Evolutionary conservation across 2,329 filamentous ascomycete species (phyloP).

Genomic region (Penicillium decumbens): DNA sequence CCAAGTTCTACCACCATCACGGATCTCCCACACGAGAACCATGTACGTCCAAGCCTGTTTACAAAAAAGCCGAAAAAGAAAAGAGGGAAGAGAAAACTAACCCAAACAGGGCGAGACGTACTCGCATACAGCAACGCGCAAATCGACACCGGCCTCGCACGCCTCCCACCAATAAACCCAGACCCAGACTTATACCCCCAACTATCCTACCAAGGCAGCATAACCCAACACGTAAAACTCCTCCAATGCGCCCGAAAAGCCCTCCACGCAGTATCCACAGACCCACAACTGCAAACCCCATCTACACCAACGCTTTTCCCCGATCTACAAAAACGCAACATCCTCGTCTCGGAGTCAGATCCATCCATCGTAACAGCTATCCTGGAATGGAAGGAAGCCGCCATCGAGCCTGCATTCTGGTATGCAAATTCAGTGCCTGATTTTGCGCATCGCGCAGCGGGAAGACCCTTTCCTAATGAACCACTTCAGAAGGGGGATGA

Average conservation of each 20-base stretch:
- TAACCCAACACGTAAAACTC: conserved; percentile 32
- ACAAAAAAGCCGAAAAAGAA: conserved; percentile 3
- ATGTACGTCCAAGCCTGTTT: conserved; percentile 30
- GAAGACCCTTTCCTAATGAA: no score
- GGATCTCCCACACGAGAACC: conserved; percentile 36
- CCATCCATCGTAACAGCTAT: conserved; percentile 28
- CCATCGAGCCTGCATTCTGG: conserved; percentile 30
- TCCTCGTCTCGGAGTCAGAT: conserved; percentile 30
- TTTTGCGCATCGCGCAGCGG: not conserved
- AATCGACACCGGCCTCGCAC: conserved; percentile 38
- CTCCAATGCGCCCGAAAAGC: conserved; percentile 28
- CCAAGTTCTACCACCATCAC: conserved; percentile 31
- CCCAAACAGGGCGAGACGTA: conserved; percentile 32
- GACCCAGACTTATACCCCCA: conserved; percentile 16
- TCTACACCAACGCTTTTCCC: conserved; percentile 23
- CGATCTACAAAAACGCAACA: conserved; percentile 34
- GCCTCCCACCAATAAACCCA: conserved; percentile 25
- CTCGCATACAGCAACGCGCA: conserved; percentile 35
- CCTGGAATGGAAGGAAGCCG: conserved; percentile 32
- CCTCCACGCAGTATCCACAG: conserved; percentile 28
- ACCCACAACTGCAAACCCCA: conserved; percentile 26
- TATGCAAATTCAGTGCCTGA: conserved; percentile 22
- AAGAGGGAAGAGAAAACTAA: conserved; percentile 2
- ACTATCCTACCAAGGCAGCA: conserved; percentile 35
- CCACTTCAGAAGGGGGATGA: not conserved